phyloP scores from a whole-genome alignment of 2,329 filamentous ascomycete species.

The Fusarium sp. region DNA sequence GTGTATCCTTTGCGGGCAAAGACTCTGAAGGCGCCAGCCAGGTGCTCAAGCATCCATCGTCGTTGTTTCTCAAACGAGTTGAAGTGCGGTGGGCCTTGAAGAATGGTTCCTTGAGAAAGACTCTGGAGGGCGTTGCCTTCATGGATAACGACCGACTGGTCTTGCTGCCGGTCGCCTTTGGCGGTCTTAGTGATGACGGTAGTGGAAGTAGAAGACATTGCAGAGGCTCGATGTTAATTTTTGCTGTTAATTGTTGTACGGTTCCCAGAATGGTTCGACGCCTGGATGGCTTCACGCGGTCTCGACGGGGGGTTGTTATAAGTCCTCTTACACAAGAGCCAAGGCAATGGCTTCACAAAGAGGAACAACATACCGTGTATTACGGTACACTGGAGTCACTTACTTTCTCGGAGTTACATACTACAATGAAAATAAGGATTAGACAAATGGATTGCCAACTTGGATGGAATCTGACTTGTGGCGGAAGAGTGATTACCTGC shows the following conservation, averaged over 20 bases:
- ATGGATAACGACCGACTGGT: background rate
- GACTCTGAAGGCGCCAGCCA: conserved; percentile 64
- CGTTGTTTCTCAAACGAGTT: conserved; percentile 57
- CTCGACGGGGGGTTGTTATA: background rate
- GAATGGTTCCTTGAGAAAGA: background rate
- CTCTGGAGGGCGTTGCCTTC: background rate
- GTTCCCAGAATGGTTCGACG: background rate
- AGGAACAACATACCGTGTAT: background rate
- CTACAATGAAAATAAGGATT: background rate
- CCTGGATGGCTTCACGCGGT: background rate
- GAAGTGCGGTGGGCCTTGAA: conserved; percentile 53
- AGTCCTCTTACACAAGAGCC: background rate
- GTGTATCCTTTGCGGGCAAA: conserved; percentile 45
- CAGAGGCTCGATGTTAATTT: background rate
- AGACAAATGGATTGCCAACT: background rate
- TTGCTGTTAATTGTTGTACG: background rate
- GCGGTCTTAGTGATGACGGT: background rate
- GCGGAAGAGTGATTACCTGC: background rate
- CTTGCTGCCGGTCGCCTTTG: background rate
- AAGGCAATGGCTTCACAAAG: background rate
- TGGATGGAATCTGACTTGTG: background rate
- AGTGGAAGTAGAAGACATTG: background rate
- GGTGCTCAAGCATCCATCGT: conserved; percentile 69
- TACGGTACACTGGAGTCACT: background rate
- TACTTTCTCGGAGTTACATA: background rate